Evolutionary conservation across 768 basidiomycete genomes (phyloP).

Genomic region (Cystofilobasidium macerans): DNA sequence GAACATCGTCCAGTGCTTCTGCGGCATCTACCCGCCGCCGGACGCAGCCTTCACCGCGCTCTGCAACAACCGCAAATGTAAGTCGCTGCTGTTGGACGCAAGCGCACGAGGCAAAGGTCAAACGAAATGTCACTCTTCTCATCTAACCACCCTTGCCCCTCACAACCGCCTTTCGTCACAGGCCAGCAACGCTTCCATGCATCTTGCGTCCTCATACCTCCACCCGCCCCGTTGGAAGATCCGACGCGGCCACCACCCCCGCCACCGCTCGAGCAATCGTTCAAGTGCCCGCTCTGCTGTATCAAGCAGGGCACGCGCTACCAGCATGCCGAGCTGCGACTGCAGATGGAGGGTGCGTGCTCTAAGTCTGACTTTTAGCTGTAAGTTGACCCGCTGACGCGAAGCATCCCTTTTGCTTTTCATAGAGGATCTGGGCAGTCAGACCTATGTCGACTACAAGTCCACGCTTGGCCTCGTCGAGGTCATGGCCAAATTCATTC

Average conservation of each 20-base stretch:
- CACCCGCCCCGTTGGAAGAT: constrained; percentile 44
- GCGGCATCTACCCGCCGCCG: constrained; percentile 21
- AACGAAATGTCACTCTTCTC: too few species aligned
- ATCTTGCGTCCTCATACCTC: constrained; percentile 42
- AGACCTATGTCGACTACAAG: constrained; percentile 9
- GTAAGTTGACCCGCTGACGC: too few species aligned
- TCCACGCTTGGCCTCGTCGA: background rate
- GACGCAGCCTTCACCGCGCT: constrained; percentile 26
- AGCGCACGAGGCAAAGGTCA: too few species aligned
- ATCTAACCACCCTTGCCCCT: constrained; percentile 23
- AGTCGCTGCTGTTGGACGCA: background rate
- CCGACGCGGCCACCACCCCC: constrained; percentile 34
- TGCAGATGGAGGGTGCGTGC: constrained; percentile 47
- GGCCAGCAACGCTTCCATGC: constrained; percentile 34
- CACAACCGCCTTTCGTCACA: constrained; percentile 16
- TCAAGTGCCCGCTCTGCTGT: constrained; percentile 60
- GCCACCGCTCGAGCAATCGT: constrained; percentile 31
- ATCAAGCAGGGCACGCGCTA: constrained; percentile 61
- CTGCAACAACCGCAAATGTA: constrained; percentile 27
- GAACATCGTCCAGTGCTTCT: constrained; percentile 9
- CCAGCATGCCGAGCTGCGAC: constrained; percentile 46
- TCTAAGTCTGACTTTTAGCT: background rate
- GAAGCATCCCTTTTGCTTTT: background rate
- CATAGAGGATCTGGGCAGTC: background rate
- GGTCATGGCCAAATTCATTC: background rate